A percentile compares a stretch with the other conserved stretches of the same genome.
Conservation (phyloP, 371 early-diverging fungal genomes). For the Nosema muscidifuracis region DNA sequence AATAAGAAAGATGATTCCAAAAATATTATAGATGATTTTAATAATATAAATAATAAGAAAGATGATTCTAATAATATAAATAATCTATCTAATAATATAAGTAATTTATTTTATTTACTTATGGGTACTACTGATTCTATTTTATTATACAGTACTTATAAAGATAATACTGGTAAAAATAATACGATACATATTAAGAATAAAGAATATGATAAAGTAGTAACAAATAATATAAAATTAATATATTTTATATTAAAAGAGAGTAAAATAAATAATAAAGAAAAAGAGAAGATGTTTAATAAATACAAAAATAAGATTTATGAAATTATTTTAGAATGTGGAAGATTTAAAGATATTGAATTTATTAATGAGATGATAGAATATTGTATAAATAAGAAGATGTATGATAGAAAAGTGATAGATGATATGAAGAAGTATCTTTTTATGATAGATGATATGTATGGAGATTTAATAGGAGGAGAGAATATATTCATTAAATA, state of each 20-base stretch:
- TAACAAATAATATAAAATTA: not conserved
- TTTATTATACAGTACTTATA: not conserved
- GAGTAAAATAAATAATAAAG: too few species aligned
- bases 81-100: too few species aligned
- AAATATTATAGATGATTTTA: not conserved
- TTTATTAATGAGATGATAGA: not conserved
- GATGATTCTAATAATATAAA: too few species aligned
- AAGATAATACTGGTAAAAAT: not conserved
- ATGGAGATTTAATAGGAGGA: not conserved
- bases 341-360: slow-evolving; percentile 2
- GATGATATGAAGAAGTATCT: not conserved
- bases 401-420: not conserved
- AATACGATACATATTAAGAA: slow-evolving; percentile 3
- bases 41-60: not conserved
- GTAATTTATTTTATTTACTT: too few species aligned
- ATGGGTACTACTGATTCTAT: not conserved
- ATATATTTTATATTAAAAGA: not conserved
- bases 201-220: not conserved
- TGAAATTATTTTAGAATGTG: not conserved
- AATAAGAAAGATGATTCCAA: too few species aligned
- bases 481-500: too few species aligned
- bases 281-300: not conserved
- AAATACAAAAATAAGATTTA: not conserved
- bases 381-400: not conserved
- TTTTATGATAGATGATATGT: not conserved